These are phyloP conservation scores for Euphorbia pulcherrima DNA, from an alignment of 345 rosid species.

Conservation along the genomic window DNA sequence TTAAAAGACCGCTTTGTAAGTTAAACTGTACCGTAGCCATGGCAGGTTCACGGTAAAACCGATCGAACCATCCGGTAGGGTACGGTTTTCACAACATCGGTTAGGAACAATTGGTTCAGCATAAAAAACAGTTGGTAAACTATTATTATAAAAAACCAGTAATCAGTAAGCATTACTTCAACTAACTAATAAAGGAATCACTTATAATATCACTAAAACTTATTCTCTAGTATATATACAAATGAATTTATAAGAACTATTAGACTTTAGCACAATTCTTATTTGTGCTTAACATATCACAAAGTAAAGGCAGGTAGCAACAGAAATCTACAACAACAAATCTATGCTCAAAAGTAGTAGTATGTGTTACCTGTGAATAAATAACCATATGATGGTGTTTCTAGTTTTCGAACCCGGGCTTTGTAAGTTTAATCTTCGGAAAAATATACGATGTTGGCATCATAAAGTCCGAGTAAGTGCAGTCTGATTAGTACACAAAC, in stretches of 20 bases:
- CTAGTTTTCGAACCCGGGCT: neutral
- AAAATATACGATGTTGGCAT: neutral
- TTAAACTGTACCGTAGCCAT: too few relatives aligned
- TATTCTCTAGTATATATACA: slow-evolving; percentile 24
- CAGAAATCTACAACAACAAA: neutral
- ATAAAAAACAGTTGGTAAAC: too few relatives aligned
- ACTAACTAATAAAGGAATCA: neutral
- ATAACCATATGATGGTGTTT: neutral
- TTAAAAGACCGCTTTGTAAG: too few relatives aligned
- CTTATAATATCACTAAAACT: neutral
- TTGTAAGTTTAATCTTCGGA: neutral
- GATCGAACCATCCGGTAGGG: too few relatives aligned
- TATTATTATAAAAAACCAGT: too few relatives aligned
- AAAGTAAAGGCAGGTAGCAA: neutral
- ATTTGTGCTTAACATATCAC: neutral
- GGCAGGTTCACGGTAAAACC: too few relatives aligned
- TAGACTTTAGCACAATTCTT: neutral
- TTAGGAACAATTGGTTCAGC: too few relatives aligned
- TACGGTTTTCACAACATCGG: too few relatives aligned
- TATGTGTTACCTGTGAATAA: neutral
- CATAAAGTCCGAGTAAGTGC: slow-evolving; percentile 43
- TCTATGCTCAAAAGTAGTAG: neutral
- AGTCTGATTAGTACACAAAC: slow-evolving; percentile 73
- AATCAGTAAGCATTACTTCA: neutral
- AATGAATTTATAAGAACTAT: neutral